Evolutionary conservation across 371 early-diverging fungal genomes (phyloP).

Genomic region (Rhizopus stolonifer): DNA sequence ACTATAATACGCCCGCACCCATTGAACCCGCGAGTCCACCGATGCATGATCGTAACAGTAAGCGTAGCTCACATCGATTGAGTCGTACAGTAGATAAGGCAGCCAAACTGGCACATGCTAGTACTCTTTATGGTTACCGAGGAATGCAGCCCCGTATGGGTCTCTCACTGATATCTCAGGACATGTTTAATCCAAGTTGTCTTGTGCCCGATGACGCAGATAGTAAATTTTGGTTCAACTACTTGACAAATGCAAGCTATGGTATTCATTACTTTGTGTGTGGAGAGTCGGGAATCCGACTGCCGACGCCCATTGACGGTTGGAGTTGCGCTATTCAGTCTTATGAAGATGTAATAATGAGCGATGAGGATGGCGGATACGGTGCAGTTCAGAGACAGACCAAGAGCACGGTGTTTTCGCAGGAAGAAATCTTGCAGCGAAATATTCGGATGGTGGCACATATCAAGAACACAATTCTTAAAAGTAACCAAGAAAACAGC

Average conservation of each 20-base stretch:
- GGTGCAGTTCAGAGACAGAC: conserved; percentile 21
- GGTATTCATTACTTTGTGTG: conserved; percentile 51
- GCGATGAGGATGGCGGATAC: neutral
- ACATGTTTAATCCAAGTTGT: conserved; percentile 21
- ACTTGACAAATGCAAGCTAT: conserved; percentile 44
- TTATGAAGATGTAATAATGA: neutral
- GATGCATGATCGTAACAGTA: conserved; percentile 11
- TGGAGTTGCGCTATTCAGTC: conserved; percentile 40
- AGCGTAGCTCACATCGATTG: conserved; percentile 37
- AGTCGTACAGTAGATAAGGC: conserved; percentile 46
- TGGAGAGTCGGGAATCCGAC: conserved; percentile 26
- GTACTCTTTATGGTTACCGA: conserved; percentile 7
- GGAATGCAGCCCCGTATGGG: conserved; percentile 3
- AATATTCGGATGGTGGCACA: conserved; percentile 43
- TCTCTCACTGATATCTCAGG: neutral
- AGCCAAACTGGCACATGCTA: conserved; percentile 27
- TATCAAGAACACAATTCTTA: conserved; percentile 26
- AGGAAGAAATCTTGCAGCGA: conserved; percentile 35
- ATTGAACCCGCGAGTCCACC: neutral
- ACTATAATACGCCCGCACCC: conserved; percentile 9
- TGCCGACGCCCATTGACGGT: conserved; percentile 33
- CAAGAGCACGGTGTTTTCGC: conserved; percentile 34
- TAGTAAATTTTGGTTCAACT: conserved; percentile 37
- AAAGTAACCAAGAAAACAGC: conserved; percentile 12
- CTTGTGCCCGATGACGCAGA: conserved; percentile 38